Evolutionary conservation across 306 rosid genomes (phyloP).

Genomic region (Canavalia ensiformis): DNA sequence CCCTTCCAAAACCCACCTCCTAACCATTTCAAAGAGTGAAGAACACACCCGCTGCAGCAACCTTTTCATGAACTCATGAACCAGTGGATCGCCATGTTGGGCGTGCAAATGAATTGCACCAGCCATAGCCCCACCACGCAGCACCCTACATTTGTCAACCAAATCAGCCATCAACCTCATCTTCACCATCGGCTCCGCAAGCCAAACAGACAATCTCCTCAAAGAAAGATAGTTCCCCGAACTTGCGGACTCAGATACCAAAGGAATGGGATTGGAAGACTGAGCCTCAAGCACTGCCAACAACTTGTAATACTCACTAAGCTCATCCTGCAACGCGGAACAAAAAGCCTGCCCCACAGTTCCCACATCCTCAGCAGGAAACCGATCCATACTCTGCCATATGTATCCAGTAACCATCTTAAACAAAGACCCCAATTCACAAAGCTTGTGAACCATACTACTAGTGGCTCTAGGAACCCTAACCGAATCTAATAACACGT

Average conservation of each 20-base stretch:
- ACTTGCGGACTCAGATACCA: conserved; percentile 69
- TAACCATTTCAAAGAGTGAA: conserved; percentile 93
- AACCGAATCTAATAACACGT: conserved; percentile 61
- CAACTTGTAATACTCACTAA: conserved; percentile 87
- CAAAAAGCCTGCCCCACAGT: conserved; percentile 95
- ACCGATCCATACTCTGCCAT: conserved; percentile 75
- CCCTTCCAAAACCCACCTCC: conserved; percentile 95
- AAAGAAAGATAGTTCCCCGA: conserved; percentile 82
- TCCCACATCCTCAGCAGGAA: conserved; percentile 85
- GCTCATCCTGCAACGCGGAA: conserved; percentile 95
- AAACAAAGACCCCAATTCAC: conserved; percentile 90
- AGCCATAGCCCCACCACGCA: conserved; percentile 94
- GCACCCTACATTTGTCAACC: conserved; percentile 87
- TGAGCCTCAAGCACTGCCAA: conserved; percentile 89
- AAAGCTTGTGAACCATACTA: conserved; percentile 76
- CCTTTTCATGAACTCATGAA: conserved; percentile 83
- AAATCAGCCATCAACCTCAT: conserved; percentile 96
- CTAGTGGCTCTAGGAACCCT: conserved; percentile 77
- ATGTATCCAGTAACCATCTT: conserved; percentile 80
- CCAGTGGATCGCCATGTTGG: conserved; percentile 93
- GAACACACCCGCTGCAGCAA: conserved; percentile 88
- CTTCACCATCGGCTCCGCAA: conserved; percentile 93
- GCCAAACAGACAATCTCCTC: conserved; percentile 89
- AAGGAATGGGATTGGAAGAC: conserved; percentile 83
- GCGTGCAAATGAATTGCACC: conserved; percentile 94